Evolutionary conservation across 2,329 filamentous ascomycete species (phyloP).

Genomic region (Aureobasidium melanogenum): DNA sequence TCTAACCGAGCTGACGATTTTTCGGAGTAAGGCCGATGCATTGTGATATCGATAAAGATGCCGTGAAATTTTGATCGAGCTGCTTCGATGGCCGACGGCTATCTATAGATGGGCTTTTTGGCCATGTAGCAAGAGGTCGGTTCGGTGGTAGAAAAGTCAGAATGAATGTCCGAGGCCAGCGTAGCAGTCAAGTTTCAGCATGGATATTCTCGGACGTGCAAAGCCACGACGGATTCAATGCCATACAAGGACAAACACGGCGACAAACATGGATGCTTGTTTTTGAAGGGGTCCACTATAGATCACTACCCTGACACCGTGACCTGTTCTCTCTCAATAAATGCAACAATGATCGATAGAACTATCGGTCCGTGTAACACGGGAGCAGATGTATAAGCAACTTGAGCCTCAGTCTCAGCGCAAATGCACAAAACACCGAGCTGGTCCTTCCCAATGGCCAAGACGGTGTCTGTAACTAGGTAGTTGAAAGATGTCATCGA

Average conservation of each 20-base stretch:
- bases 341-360: neutral
- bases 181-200: neutral
- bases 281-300: neutral
- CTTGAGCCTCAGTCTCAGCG: neutral
- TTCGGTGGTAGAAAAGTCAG: neutral
- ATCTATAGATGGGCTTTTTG: neutral
- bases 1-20: neutral
- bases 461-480: neutral
- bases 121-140: neutral
- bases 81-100: neutral
- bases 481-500: neutral
- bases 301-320: neutral
- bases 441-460: neutral
- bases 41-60: neutral
- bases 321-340: neutral
- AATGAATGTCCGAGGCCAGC: neutral
- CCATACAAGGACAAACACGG: neutral
- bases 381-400: neutral
- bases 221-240: neutral
- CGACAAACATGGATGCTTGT: neutral
- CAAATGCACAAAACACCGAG: neutral
- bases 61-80: neutral
- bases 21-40: neutral
- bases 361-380: neutral
- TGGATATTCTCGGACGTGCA: neutral